Base-by-base conservation (phyloP, 331 rosid species). In the Malus hybrid region DNA sequence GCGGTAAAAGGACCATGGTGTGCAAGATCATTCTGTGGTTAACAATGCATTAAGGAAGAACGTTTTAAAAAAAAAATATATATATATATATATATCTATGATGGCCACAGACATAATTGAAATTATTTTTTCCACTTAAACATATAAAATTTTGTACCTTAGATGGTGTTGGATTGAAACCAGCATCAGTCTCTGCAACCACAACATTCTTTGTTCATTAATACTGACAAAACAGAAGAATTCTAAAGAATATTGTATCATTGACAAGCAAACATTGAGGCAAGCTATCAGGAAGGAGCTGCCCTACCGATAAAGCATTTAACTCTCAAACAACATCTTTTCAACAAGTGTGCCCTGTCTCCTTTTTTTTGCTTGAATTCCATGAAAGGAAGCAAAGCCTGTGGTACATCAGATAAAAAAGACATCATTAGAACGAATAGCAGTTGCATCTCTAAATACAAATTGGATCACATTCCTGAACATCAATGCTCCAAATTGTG, bases 371-470 rank as follows among this genome's bases (percentile, higher is more conserved):
- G 81, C 73, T 79, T 81, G 10, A 79, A 69, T 28, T 86, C 88
- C 95, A 90, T 90, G 44, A 90, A 87, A 14, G 95, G 95, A 81
- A 90, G 88, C 57, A 80, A 70, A 16, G 79, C n/a, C 95, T 90
- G 81, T 27, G 65, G 62, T 33, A 24, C 11, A 11, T 10, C 73
- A 75, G 39, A 24, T 42, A 7, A 70, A 46, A 67, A 15, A 4
- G 10, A 24, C 39, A 36, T 4, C 76, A 24, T 57, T 22, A 71
- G 6, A 59, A 22, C 55, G 32, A 57, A 72, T 22, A 54, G 36
- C 18, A 34, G 54, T 32, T 31, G 28, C 34, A 65, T 13, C 34
- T 29, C 60, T 1, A 76, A 76, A 66, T 11, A 18, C 39, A 63
- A 5, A 48, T 31, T 1, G 7, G 42, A 32, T 32, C 22, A 34